phyloP scores from a whole-genome alignment of 805 yeast genomes.

The Cyberlindnera xylosilytica region DNA sequence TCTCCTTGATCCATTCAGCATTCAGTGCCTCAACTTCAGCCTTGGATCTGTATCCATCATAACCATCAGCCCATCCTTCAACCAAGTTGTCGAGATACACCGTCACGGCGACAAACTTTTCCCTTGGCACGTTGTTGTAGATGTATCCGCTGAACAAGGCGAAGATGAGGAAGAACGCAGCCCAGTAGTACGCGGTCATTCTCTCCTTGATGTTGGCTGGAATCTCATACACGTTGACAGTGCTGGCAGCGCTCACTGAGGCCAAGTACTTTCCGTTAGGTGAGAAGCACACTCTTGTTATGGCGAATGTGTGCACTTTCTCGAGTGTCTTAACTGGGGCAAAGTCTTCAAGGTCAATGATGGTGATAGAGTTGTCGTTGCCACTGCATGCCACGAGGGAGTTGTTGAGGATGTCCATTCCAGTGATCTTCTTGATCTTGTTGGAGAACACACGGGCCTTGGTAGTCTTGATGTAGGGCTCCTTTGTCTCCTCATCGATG shows the following conservation, averaged over 20 bases:
- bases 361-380: conserved; percentile 59
- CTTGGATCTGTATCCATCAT: background rate
- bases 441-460: conserved; percentile 40
- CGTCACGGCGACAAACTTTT: conserved; percentile 16
- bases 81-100: conserved; percentile 11
- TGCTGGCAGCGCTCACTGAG: conserved; percentile 73
- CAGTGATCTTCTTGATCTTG: conserved; percentile 54
- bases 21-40: background rate
- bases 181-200: conserved; percentile 11
- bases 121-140: conserved; percentile 14
- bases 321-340: conserved; percentile 46
- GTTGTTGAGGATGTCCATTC: conserved; percentile 41
- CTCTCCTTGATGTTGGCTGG: conserved; percentile 42
- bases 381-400: conserved; percentile 41
- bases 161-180: conserved; percentile 9
- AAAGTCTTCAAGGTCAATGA: conserved; percentile 53
- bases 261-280: conserved; percentile 66
- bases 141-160: conserved; percentile 8
- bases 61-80: conserved; percentile 9
- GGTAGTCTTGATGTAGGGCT: conserved; percentile 28
- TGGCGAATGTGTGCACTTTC: conserved; percentile 75
- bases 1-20: background rate
- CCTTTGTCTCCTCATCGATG: conserved; percentile 5
- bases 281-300: conserved; percentile 69
- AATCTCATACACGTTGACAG: conserved; percentile 58